Base-by-base conservation (phyloP, 768 basidiomycete species). In the Myochromella boudieri region DNA sequence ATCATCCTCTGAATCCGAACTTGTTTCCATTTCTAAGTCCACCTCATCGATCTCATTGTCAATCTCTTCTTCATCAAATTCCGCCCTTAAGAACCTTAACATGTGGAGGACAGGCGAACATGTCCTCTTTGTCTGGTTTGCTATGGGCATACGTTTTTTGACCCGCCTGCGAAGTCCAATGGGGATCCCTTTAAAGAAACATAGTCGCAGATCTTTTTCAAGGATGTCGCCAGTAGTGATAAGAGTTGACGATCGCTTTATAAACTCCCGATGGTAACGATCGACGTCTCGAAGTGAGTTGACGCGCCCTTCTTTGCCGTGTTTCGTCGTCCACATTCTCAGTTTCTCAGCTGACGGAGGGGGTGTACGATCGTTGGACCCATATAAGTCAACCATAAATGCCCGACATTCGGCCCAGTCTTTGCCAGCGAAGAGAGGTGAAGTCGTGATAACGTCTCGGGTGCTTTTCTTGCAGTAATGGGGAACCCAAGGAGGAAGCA, bases 381-480 rank as follows among this genome's bases (percentile, higher is more conserved):
- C 42, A 26, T 49, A 55, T 4, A 45, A 7, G 12, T 46, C 11
- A 0, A 39, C 31, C 0, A 55, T 11, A 25, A 45, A 37, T 0
- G 11, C n/a, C 0, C 18, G 17, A 1, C 6, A 17, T 0, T 20
- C 37, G 1, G n/a, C 3, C 51, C 54, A 55, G 45, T 52, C 46
- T 11, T 21, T 28, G 1, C 28, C n/a, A n/a, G n/a, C n/a, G 1
- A 15, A 6, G 6, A 28, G 36, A 4, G 21, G 15, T 0, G 27
- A 6, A 2, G 39, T 34, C 29, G 42, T 37, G 2, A 55, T 37
- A 3, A 55, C 36, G 10, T 36, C 2, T 3, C 32, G 32, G 18
- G 52, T 37, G 3, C 17, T n/a, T 1, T 20, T 18, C 25, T 33
- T 37, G 14, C 42, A 51, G 21, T 55, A 55, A 4, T 37, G 21